Evolutionary conservation across 2,329 filamentous ascomycete species (phyloP).

Genomic region (Calonectria leucothoes): DNA sequence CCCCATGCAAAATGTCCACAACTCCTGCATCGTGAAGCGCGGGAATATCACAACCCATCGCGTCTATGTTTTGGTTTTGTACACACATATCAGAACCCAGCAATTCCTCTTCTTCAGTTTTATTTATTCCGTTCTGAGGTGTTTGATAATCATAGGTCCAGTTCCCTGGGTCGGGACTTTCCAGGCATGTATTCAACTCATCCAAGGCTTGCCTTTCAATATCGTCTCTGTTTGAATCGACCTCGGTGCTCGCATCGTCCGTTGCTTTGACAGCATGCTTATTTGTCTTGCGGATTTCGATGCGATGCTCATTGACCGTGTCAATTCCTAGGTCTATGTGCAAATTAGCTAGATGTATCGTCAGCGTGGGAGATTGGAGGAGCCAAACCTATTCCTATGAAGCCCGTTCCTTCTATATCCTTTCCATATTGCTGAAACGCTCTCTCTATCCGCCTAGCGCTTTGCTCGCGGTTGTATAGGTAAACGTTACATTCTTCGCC

Average conservation of each 20-base stretch:
- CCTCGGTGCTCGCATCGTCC: background rate
- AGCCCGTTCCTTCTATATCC: background rate
- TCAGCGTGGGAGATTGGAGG: background rate
- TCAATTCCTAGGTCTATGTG: background rate
- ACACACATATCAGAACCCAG: too few species aligned
- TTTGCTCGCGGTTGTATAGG: background rate
- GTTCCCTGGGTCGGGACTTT: too few species aligned
- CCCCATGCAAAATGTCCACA: too few species aligned
- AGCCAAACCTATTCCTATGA: background rate
- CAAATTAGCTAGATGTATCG: background rate
- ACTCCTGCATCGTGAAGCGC: too few species aligned
- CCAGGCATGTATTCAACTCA: too few species aligned
- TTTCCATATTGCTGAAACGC: background rate
- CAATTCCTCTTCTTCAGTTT: too few species aligned
- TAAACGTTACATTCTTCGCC: background rate
- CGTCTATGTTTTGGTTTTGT: too few species aligned
- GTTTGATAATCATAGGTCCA: too few species aligned
- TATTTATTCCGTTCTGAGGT: too few species aligned
- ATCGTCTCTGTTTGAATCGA: background rate
- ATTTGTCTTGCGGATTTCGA: background rate
- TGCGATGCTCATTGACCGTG: background rate
- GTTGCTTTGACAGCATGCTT: rapidly evolving
- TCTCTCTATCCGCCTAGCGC: background rate
- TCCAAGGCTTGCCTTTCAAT: background rate
- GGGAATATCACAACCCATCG: too few species aligned